Evolutionary conservation across 2,329 filamentous ascomycete genomes (phyloP).

Genomic region (Phyllosticta citribraziliensis): DNA sequence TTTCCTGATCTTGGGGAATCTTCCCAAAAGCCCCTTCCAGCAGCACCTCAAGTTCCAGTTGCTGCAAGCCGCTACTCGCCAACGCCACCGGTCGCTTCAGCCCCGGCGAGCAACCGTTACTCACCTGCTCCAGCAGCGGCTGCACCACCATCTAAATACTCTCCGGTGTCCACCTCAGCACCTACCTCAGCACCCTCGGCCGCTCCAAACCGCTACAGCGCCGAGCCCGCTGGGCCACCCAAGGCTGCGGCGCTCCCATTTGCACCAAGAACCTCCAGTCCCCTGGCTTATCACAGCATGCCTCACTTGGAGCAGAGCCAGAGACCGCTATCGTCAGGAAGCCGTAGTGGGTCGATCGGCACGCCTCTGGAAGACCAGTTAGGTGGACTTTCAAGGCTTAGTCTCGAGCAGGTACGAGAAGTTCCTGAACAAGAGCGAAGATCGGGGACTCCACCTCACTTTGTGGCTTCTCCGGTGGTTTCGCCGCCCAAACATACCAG

Average conservation of each 20-base stretch:
- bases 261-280: constrained; percentile 55
- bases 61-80: constrained; percentile 34
- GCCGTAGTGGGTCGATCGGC: constrained; percentile 3
- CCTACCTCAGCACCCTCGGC: constrained; percentile 28
- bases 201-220: constrained; percentile 28
- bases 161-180: constrained; percentile 37
- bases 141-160: constrained; percentile 45
- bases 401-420: constrained; percentile 15
- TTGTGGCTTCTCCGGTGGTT: constrained; percentile 22
- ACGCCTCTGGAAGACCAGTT: constrained; percentile 2
- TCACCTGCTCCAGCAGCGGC: constrained; percentile 22
- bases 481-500: constrained; percentile 29
- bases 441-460: constrained; percentile 22
- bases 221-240: constrained; percentile 25
- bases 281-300: constrained; percentile 43
- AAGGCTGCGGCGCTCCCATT: constrained; percentile 41
- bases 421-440: constrained; percentile 19
- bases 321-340: constrained; percentile 8
- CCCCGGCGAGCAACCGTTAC: constrained; percentile 29
- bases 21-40: constrained; percentile 25
- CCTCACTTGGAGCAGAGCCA: constrained; percentile 21
- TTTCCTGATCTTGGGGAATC: constrained; percentile 30
- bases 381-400: neutral
- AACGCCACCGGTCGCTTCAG: constrained; percentile 22
- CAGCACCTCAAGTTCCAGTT: constrained; percentile 21